phyloP scores from a whole-genome alignment of 345 rosid species.

The Hirschfeldia incana region DNA sequence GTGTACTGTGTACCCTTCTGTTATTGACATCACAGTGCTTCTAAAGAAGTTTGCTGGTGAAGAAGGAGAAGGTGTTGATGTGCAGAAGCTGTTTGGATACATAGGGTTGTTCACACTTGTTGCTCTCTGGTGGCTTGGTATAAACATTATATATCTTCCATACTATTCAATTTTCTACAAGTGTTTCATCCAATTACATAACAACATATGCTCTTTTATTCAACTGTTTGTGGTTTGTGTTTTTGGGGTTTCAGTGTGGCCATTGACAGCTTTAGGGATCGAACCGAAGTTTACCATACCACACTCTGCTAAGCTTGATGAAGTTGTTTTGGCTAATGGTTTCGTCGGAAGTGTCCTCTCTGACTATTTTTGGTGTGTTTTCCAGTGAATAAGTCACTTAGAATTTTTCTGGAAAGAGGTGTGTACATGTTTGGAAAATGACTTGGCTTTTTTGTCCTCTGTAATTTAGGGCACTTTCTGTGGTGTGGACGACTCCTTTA shows the following conservation, averaged over 20 bases:
- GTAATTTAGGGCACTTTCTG: slow-evolving; percentile 65
- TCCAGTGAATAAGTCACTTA: neutral
- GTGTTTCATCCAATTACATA: neutral
- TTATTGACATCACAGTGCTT: slow-evolving; percentile 61
- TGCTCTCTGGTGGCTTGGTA: slow-evolving; percentile 99
- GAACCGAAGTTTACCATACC: slow-evolving; percentile 97
- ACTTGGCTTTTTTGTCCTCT: neutral
- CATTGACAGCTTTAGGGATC: slow-evolving; percentile 90
- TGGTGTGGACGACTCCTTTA: slow-evolving; percentile 88
- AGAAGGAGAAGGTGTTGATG: slow-evolving; percentile 91
- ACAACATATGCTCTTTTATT: neutral
- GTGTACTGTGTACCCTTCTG: neutral
- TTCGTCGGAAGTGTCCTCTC: slow-evolving; percentile 96
- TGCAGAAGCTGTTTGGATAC: slow-evolving; percentile 96
- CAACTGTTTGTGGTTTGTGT: neutral
- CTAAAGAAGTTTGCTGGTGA: slow-evolving; percentile 96
- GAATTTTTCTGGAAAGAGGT: slow-evolving; percentile 1
- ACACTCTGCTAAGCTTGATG: slow-evolving; percentile 86
- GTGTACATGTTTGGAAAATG: slow-evolving; percentile 7
- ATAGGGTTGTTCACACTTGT: slow-evolving; percentile 95
- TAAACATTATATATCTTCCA: slow-evolving; percentile 32
- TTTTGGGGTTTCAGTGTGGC: slow-evolving; percentile 71
- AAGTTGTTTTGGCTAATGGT: slow-evolving; percentile 93
- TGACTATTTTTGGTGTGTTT: slow-evolving; percentile 81
- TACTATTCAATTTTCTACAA: neutral